Conservation (phyloP, 805 yeast genomes). For the Spathaspora passalidarum region DNA sequence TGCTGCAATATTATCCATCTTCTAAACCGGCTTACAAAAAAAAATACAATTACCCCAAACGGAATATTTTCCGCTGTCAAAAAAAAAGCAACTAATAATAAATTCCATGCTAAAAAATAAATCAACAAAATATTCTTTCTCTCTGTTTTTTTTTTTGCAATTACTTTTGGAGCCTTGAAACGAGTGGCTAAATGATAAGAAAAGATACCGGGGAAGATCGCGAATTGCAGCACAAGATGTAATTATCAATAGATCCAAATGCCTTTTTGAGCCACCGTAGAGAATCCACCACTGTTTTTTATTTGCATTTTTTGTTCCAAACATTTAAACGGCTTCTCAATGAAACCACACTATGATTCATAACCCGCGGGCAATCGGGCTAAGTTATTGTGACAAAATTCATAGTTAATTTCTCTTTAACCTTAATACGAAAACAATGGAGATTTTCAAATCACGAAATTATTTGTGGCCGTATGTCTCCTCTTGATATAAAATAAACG, state of each 20-base stretch:
- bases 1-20: too few species aligned
- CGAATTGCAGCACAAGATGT: not conserved
- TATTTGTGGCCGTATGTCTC: constrained; percentile 1
- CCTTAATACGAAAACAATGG: not conserved
- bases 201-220: not conserved
- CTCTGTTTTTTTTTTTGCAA: not conserved
- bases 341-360: not conserved
- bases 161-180: not conserved
- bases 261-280: not conserved
- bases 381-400: too few species aligned
- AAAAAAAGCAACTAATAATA: not conserved
- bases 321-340: not conserved
- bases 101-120: not conserved
- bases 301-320: constrained; percentile 1
- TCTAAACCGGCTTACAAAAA: too few species aligned
- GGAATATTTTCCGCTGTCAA: not conserved
- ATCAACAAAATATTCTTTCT: not conserved
- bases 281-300: not conserved
- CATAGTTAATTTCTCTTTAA: not conserved
- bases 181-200: not conserved
- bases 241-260: not conserved
- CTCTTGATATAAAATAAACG: not conserved
- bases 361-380: not conserved
- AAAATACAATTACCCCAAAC: not conserved
- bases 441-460: not conserved